phyloP scores from a whole-genome alignment of 2,329 filamentous ascomycete species.

The Tolypocladium sp. region DNA sequence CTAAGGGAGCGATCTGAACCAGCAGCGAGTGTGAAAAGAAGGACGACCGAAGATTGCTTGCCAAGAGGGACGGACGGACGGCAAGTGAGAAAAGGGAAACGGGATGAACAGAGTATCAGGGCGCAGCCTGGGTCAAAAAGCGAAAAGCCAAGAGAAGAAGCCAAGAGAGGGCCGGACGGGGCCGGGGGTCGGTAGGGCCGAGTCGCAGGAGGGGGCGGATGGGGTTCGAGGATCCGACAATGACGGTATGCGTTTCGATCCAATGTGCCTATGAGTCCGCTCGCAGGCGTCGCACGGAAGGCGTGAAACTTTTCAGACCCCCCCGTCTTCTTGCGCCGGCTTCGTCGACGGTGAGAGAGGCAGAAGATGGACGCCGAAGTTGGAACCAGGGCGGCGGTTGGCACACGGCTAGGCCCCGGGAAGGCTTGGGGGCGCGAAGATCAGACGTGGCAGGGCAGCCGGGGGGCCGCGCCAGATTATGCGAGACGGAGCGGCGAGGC shows the following conservation, averaged over 20 bases:
- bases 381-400: neutral
- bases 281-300: neutral
- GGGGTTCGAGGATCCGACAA: neutral
- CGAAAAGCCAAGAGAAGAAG: neutral
- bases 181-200: neutral
- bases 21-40: conserved; percentile 33
- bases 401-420: neutral
- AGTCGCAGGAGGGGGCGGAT: neutral
- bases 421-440: neutral
- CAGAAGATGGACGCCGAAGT: too few species aligned
- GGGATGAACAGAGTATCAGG: neutral
- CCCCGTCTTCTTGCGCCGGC: neutral
- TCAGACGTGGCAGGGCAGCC: neutral
- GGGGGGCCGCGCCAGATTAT: neutral
- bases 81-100: neutral
- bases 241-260: neutral
- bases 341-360: too few species aligned
- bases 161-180: neutral
- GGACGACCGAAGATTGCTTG: conserved; percentile 6
- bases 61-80: neutral
- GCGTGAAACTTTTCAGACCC: neutral
- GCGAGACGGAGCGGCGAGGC: neutral
- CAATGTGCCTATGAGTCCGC: neutral
- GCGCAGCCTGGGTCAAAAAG: neutral
- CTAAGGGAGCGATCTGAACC: conserved; percentile 44